A percentile compares a stretch with the other conserved stretches of the same genome.
phyloP scores from a whole-genome alignment of 2,329 filamentous ascomycete genomes.

The Daldinia sp. region DNA sequence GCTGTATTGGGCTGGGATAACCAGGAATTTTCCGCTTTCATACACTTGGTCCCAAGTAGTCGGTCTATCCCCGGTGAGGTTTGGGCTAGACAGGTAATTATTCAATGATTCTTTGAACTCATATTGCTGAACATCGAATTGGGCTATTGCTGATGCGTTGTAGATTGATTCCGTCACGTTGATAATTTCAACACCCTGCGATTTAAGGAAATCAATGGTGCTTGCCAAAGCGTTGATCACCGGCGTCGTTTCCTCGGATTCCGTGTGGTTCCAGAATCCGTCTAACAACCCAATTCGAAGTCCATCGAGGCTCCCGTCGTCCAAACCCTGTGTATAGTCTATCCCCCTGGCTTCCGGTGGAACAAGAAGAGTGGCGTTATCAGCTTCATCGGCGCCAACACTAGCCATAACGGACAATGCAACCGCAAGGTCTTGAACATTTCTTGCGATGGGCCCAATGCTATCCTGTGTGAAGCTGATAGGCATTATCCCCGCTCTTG shows the following conservation, averaged over 20 bases:
- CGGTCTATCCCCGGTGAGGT: slow-evolving; percentile 58
- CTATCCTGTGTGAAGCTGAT: slow-evolving; percentile 69
- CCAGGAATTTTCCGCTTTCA: slow-evolving; percentile 64
- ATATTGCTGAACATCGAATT: slow-evolving; percentile 70
- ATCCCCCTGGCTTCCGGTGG: slow-evolving; percentile 56
- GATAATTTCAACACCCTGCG: slow-evolving; percentile 63
- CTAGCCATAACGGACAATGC: slow-evolving; percentile 66
- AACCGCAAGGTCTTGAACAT: slow-evolving; percentile 62
- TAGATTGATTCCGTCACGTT: slow-evolving; percentile 63
- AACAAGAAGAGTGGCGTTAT: slow-evolving; percentile 64
- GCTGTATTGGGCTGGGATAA: slow-evolving; percentile 69
- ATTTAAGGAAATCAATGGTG: slow-evolving; percentile 59
- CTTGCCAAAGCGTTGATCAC: slow-evolving; percentile 66
- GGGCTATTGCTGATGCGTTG: slow-evolving; percentile 63
- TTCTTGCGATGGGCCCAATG: slow-evolving; percentile 66
- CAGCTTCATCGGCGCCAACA: slow-evolving; percentile 62
- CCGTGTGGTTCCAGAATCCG: slow-evolving; percentile 69
- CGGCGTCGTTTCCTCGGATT: slow-evolving; percentile 64
- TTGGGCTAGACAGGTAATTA: slow-evolving; percentile 63
- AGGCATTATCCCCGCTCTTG: slow-evolving; percentile 64
- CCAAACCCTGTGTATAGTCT: slow-evolving; percentile 61
- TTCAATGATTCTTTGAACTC: slow-evolving; percentile 70
- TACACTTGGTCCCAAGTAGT: slow-evolving; percentile 63
- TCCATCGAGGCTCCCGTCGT: slow-evolving; percentile 45
- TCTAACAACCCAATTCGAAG: slow-evolving; percentile 54